phyloP scores from a whole-genome alignment of 352 stramenopile species.

The Thraustotheca clavata region DNA sequence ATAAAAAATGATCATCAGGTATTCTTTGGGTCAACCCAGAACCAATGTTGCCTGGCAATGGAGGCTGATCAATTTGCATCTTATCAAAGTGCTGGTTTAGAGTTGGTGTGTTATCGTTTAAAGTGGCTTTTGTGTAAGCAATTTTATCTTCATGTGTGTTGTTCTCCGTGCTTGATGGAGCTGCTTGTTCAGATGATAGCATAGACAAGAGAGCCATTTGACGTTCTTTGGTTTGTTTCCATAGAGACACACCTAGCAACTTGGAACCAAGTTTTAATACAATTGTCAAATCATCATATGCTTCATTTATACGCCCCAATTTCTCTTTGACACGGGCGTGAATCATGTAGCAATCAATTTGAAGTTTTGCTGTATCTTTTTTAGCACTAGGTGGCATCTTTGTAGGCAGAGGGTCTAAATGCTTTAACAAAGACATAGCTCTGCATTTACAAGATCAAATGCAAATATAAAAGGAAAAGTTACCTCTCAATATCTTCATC shows the following conservation, averaged over 20 bases:
- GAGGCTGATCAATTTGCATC: no score
- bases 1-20: no score
- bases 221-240: constrained; percentile 2
- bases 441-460: background rate
- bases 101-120: no score
- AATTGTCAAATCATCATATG: background rate
- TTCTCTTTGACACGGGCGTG: constrained; percentile 1
- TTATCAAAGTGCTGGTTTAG: no score
- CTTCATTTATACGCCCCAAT: background rate
- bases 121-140: no score
- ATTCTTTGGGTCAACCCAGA: no score
- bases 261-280: constrained; percentile 13
- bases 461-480: background rate
- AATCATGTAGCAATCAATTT: constrained; percentile 15
- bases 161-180: no score
- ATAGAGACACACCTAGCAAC: background rate
- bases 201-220: background rate
- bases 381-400: background rate
- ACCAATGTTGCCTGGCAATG: background rate
- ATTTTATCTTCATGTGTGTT: no score
- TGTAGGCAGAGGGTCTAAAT: background rate
- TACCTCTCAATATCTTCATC: constrained; percentile 11
- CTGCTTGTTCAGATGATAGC: no score
- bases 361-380: background rate
- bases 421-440: background rate